A percentile compares a stretch with the other conserved stretches of the same genome.
Evolutionary conservation across 1,284 basidiomycete genomes (phyloP).

Genomic region (Xanthoconium separans): DNA sequence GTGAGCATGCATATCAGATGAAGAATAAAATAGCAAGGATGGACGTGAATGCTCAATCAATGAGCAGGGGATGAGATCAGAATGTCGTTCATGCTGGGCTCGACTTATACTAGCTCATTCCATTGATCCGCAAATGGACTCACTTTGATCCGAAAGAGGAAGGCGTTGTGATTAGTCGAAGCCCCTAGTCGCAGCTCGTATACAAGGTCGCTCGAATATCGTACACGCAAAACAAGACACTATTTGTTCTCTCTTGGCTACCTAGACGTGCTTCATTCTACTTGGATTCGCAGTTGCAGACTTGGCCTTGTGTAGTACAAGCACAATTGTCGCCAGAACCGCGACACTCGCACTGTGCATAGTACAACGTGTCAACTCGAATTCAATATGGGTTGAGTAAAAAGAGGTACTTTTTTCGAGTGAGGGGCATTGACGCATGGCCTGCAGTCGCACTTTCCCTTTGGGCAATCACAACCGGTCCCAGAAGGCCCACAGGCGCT

Average conservation of each 20-base stretch:
- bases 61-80: constrained; percentile 11
- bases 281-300: constrained; percentile 20
- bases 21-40: constrained; percentile 4
- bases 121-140: not conserved
- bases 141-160: constrained; percentile 27
- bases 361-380: not conserved
- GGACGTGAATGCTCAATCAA: constrained; percentile 22
- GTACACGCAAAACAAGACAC: constrained; percentile 9
- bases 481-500: constrained; percentile 25
- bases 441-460: constrained; percentile 18
- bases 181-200: not conserved
- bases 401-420: constrained; percentile 14
- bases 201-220: constrained; percentile 12
- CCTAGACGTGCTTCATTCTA: constrained; percentile 1
- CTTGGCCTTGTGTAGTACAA: constrained; percentile 14
- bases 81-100: not conserved
- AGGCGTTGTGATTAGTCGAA: not conserved
- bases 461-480: constrained; percentile 21
- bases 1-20: constrained; percentile 17
- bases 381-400: not conserved
- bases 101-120: constrained; percentile 11
- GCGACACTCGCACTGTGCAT: constrained; percentile 23
- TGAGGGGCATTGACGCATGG: constrained; percentile 22
- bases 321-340: constrained; percentile 19
- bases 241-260: constrained; percentile 14